Evolutionary conservation across 768 basidiomycete species (phyloP).

Genomic region (Lactarius vividus): DNA sequence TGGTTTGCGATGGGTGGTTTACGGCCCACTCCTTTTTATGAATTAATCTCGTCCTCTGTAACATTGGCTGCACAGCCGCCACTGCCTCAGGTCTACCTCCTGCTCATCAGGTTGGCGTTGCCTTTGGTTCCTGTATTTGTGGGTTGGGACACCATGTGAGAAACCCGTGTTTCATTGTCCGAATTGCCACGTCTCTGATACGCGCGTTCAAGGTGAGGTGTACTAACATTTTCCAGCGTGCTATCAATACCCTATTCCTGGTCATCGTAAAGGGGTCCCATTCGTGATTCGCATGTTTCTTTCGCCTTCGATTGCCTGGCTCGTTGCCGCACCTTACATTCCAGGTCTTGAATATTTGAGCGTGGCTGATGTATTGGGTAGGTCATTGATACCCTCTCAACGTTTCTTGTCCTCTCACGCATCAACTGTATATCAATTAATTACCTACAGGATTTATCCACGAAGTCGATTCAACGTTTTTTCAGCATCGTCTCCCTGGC

Average conservation of each 20-base stretch:
- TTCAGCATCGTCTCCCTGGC: not conserved
- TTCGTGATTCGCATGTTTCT: no score
- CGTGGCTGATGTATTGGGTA: not conserved
- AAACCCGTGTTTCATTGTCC: not conserved
- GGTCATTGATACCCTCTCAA: not conserved
- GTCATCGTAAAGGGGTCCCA: conserved; percentile 27
- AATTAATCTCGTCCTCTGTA: no score
- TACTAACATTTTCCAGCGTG: not conserved
- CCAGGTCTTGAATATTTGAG: no score
- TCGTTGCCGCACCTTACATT: no score
- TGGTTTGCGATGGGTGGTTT: no score
- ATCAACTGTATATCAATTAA: not conserved
- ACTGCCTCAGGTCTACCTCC: not conserved
- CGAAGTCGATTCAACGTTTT: not conserved
- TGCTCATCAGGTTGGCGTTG: no score
- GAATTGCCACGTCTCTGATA: not conserved
- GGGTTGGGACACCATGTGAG: not conserved
- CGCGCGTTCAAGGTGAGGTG: not conserved
- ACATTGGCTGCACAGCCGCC: not conserved
- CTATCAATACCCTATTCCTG: not conserved
- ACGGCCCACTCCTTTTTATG: no score
- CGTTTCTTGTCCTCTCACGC: not conserved
- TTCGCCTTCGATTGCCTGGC: no score
- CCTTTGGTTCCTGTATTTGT: not conserved
- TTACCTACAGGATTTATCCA: not conserved